Percentiles rank a stretch among this genome's conserved stretches.
These are phyloP conservation scores for Hypoxylon rickii DNA, from an alignment of 495 filamentous ascomycete species.

Conservation along the genomic window DNA sequence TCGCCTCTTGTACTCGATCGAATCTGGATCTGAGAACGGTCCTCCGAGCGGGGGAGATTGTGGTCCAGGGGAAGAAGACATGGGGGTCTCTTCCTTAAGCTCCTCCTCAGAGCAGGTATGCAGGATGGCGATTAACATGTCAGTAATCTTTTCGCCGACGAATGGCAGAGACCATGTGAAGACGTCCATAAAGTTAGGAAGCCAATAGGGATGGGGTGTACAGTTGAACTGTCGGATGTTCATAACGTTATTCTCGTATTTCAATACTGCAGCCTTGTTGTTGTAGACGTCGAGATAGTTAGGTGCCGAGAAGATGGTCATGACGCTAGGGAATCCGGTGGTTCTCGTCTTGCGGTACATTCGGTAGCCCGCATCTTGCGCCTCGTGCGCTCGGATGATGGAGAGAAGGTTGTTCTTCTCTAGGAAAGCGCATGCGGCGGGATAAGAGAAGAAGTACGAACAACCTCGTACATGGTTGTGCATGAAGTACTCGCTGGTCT, in stretches of 20 bases:
- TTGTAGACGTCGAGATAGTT: conserved; percentile 99
- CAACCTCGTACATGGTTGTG: conserved; percentile 98
- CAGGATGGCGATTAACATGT: conserved; percentile 98
- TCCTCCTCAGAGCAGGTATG: conserved; percentile 98
- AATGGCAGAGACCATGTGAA: conserved; percentile 99
- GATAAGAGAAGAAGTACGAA: conserved; percentile 99
- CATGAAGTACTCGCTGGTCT: conserved; percentile 93
- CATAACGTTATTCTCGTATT: conserved; percentile 99
- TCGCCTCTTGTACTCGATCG: conserved; percentile 86
- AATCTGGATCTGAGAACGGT: conserved; percentile 67
- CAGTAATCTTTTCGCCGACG: conserved; percentile 98
- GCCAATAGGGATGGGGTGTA: conserved; percentile 98
- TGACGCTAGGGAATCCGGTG: conserved; percentile 97
- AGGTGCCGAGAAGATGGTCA: conserved; percentile 99
- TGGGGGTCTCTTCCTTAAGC: conserved; percentile 76
- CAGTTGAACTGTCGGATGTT: conserved; percentile 99
- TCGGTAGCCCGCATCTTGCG: conserved; percentile 96
- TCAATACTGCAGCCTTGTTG: conserved; percentile 98
- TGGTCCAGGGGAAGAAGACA: conserved; percentile 62
- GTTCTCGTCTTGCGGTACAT: conserved; percentile 99
- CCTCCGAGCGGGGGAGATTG: conserved; percentile 69
- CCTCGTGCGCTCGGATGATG: conserved; percentile 97
- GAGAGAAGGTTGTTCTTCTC: conserved; percentile 99
- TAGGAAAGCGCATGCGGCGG: conserved; percentile 94
- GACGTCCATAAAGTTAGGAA: conserved; percentile 99